Evolutionary conservation across 148 eudicot genomes (phyloP), one percentile per base, ranked within the genome.

Genomic region (Rhododendron vialii): DNA sequence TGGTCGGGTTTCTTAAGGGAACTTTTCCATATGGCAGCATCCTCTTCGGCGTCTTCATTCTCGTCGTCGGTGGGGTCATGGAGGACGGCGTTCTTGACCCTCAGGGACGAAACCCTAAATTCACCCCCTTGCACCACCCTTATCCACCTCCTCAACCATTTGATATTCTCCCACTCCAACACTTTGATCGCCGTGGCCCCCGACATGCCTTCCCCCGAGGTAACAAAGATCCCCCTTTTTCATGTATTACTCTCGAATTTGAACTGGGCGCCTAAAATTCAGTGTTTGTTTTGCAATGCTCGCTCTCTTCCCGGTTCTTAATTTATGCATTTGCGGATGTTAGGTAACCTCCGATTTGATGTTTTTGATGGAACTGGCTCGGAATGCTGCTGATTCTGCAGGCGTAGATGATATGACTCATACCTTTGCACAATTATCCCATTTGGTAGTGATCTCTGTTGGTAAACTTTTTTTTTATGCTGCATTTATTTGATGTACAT

Each of bases 21-120:
- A 61, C 55, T 30, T 82, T 20, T 13, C 22, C 13, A 26, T 20
- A 59, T 45, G 87, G 81, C 57, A 26, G 87, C 86, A 28, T 84
- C 89, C 30, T 84, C 89, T 26, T 48, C 76, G 4, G 14, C 69
- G 22, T 65, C 84, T 65, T 41, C 84, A 17, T 65, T 74, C 35
- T 30, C 33, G 10, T 83, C 87, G 80, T 83, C 87, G 83, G 89
- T 88, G 67, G 89, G 95, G 86, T 86, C 89, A 87, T 96, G 99
- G 99, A 89, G 99, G 87, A 96, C 96, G 71, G 94, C 96, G 55
- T 95, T 96, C 87, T 87, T 96, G 85, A 92, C 96, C 22, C 91
- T 96, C 78, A 91, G 98, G 81, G 99, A 96, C 87, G 98, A 95
- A 91, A 89, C 91, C 77, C 90, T 88, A 30, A 89, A 90, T 47